These are phyloP conservation scores for Alternaria ethzedia DNA, from an alignment of 2,329 filamentous ascomycete species.

Conservation along the genomic window DNA sequence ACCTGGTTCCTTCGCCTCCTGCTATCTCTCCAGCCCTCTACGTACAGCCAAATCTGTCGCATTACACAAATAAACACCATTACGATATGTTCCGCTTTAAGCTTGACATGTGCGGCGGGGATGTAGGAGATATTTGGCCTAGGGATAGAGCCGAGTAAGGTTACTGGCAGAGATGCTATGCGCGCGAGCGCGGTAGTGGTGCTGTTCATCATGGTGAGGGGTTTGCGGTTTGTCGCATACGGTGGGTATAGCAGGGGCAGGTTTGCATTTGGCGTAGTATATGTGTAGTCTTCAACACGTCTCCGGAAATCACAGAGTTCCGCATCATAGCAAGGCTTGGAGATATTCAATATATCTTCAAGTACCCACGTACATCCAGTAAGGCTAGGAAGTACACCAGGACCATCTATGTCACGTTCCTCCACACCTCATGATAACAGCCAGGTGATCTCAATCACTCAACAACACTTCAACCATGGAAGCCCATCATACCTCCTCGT, in stretches of 20 bases:
- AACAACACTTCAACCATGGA: not conserved
- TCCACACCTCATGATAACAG: not conserved
- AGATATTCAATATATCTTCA: not conserved
- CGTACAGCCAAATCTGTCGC: constrained; percentile 6
- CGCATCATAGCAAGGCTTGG: not conserved
- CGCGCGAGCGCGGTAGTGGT: not conserved
- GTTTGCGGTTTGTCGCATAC: not conserved
- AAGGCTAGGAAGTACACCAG: not conserved
- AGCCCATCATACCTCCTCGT: not conserved
- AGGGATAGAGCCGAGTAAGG: not conserved
- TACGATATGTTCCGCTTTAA: constrained; percentile 23
- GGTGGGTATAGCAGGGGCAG: accelerated
- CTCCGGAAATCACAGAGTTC: no score
- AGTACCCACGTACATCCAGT: not conserved
- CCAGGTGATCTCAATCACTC: not conserved
- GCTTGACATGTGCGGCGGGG: constrained; percentile 19
- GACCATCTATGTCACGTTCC: not conserved
- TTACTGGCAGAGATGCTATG: not conserved
- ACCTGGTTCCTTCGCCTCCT: not conserved
- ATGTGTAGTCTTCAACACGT: not conserved
- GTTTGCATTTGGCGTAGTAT: not conserved
- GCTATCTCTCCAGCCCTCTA: constrained; percentile 8
- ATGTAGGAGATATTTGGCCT: constrained; percentile 12
- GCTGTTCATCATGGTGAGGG: not conserved
- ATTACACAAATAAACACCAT: constrained; percentile 13